A percentile compares a stretch with the other conserved stretches of the same genome.
phyloP scores from a whole-genome alignment of 1,284 basidiomycete genomes.

The Austroboletus niveus region DNA sequence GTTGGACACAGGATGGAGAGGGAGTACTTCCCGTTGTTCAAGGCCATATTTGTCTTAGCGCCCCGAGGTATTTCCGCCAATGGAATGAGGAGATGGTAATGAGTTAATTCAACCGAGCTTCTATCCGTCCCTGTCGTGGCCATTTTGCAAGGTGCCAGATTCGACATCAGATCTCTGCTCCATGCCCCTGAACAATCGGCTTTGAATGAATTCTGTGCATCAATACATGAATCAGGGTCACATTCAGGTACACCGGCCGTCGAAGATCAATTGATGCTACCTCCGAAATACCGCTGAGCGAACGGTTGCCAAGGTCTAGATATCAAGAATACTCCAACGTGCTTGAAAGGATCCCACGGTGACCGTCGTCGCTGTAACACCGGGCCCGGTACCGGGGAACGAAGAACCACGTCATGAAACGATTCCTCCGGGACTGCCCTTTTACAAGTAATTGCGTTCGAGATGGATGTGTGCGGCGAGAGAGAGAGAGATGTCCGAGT shows the following conservation, averaged over 20 bases:
- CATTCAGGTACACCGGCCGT: constrained; percentile 18
- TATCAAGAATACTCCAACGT: not conserved
- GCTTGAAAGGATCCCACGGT: constrained; percentile 4
- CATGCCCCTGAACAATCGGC: constrained; percentile 19
- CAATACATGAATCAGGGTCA: constrained; percentile 31
- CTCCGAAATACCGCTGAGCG: not conserved
- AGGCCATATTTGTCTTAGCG: not conserved
- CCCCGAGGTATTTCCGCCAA: constrained; percentile 19
- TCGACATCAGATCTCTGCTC: constrained; percentile 18
- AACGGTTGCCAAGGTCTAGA: not conserved
- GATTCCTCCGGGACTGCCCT: constrained; percentile 5
- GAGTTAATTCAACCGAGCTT: constrained; percentile 11
- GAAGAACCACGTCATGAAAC: constrained; percentile 15
- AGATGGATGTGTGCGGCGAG: constrained; percentile 9
- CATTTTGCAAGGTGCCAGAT: constrained; percentile 15
- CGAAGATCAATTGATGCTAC: constrained; percentile 18
- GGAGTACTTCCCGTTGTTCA: not conserved
- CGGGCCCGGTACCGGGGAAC: constrained; percentile 18
- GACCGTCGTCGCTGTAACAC: constrained; percentile 9
- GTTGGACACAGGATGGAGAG: not conserved
- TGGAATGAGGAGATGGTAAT: constrained; percentile 10
- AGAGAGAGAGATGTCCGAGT: constrained; percentile 10
- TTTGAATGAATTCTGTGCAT: constrained; percentile 22
- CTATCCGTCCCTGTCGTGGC: constrained; percentile 29
- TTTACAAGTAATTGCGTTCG: constrained; percentile 9